phyloP scores from a whole-genome alignment of 2,329 filamentous ascomycete genomes.

The Cordyceps pruinosa region DNA sequence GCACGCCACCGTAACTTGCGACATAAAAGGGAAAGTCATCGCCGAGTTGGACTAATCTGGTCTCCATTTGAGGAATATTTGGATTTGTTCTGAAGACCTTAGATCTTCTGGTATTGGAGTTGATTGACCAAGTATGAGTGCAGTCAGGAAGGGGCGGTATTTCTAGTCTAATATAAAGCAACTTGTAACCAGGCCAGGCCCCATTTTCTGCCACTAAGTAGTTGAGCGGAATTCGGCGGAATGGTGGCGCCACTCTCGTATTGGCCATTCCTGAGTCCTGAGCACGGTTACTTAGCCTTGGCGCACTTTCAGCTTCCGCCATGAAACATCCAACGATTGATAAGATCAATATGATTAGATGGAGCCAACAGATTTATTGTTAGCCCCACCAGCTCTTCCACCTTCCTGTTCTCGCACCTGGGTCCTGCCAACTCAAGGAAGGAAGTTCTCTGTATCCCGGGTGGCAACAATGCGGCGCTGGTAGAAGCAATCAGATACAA shows the following conservation, averaged over 20 bases:
- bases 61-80: background rate
- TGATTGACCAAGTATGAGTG: background rate
- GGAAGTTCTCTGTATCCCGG: too few relatives aligned
- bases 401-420: too few relatives aligned
- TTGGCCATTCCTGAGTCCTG: background rate
- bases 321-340: background rate
- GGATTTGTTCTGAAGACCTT: too few relatives aligned
- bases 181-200: background rate
- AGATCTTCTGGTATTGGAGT: background rate
- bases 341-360: constrained; percentile 2
- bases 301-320: background rate
- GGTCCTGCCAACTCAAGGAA: too few relatives aligned
- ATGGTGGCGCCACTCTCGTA: background rate
- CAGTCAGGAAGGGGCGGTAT: background rate
- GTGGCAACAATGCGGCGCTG: too few relatives aligned
- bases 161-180: background rate
- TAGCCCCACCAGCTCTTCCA: background rate
- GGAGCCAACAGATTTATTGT: background rate
- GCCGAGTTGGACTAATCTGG: background rate
- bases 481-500: too few relatives aligned
- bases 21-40: constrained; percentile 2
- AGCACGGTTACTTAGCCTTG: background rate
- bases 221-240: background rate
- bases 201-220: background rate
- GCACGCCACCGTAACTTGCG: constrained; percentile 4